Evolutionary conservation across 108 stramenopile genomes (phyloP).

Genomic region (Seminavis robusta): DNA sequence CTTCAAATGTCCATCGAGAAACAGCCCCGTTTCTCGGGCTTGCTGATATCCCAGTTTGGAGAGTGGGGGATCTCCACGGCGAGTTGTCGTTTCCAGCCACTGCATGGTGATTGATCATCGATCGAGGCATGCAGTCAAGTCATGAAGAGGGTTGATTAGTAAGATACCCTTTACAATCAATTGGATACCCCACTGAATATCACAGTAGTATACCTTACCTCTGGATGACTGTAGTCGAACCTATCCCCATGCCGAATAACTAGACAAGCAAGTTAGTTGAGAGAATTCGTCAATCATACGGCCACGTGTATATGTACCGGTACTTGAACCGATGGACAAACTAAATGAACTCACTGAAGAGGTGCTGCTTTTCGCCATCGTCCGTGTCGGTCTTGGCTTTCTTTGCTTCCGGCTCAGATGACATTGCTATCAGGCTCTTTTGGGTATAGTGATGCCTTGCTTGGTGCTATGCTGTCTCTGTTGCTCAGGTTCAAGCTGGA

Average conservation of each 20-base stretch:
- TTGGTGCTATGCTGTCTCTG: too few species aligned
- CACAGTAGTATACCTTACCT: slow-evolving; percentile 19
- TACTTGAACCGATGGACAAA: too few species aligned
- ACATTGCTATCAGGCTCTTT: too few species aligned
- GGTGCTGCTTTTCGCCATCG: too few species aligned
- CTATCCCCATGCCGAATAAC: slow-evolving; percentile 86
- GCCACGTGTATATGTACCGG: too few species aligned
- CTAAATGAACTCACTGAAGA: too few species aligned
- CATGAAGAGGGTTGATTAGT: background rate
- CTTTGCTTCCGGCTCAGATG: too few species aligned
- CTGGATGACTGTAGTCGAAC: slow-evolving; percentile 70
- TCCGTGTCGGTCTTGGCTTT: too few species aligned
- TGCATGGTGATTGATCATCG: background rate
- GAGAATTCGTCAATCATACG: too few species aligned
- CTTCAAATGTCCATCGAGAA: slow-evolving; percentile 29
- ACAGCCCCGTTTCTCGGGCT: slow-evolving; percentile 64
- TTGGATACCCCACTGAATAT: slow-evolving; percentile 9
- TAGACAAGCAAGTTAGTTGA: too few species aligned
- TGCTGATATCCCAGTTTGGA: slow-evolving; percentile 67
- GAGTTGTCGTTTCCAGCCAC: slow-evolving; percentile 16
- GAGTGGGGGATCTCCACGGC: slow-evolving; percentile 62
- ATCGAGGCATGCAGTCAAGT: background rate
- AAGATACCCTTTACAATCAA: background rate
- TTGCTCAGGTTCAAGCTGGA: too few species aligned
- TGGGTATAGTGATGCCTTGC: too few species aligned